Evolutionary conservation across 2,329 filamentous ascomycete species (phyloP), one percentile per base, ranked within the genome.

Genomic region (Paraphaeosphaeria sporulosa): DNA sequence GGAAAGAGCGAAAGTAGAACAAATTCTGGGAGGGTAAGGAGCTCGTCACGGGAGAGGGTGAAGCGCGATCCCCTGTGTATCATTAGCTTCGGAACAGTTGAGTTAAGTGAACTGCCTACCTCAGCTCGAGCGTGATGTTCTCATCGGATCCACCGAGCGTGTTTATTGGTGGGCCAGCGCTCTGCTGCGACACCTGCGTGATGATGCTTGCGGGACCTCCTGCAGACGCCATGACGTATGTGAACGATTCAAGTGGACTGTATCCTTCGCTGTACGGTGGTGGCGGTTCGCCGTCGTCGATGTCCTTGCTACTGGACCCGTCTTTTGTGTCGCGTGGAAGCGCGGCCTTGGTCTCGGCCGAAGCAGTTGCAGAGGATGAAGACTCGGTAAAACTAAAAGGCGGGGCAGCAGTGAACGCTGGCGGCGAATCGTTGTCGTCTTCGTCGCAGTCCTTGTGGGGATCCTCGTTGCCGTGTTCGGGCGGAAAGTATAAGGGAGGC

Each of bases 151-250:
- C 90, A 87, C 92, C 93, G 62, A 98, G 85, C 57, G 92, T 91
- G 79, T 95, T 96, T 70, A 97, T 88, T 40, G 94, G 91, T 71
- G 93, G 91, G 23, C 86, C 94, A 67, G 91, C 91, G 59, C 72
- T 74, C 25, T 71, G 68, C 81, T 99, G 95, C 78, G 96, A 94
- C 71, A 99, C 95, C 83, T 99, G 95, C 81, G 95, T 99, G 82
- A 99, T 96, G 77, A 99, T 97, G 87, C 95, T 98, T 83, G 94
- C 90, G 71, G 94, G 92, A 83, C 94, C 94, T 85, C 94, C 94
- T 81, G 94, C 94, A 78, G 93, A 92, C 81, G 95, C 94, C 95
- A 99, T 99, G 78, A 97, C 88, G 87, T 96, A 99, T 71, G 91
- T 90, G 76, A 99, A 99, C 59, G 93, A 92, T 62, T 91, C 87